phyloP scores from a whole-genome alignment of 1,284 basidiomycete genomes.

The Mrakiaceae sp. region DNA sequence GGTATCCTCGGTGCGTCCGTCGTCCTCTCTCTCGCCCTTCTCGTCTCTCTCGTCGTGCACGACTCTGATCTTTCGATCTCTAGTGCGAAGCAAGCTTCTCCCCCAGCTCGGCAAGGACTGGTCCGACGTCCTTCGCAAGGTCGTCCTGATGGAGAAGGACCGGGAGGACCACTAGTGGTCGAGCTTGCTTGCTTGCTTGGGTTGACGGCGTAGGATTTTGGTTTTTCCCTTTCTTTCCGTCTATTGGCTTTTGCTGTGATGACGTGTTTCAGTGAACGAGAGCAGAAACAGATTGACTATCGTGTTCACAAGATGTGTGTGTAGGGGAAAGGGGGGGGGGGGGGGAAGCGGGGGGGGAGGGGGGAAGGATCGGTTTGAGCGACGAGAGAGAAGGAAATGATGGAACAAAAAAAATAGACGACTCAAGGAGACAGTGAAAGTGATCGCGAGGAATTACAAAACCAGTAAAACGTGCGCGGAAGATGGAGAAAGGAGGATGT shows the following conservation, averaged over 20 bases:
- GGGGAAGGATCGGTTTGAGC: background rate
- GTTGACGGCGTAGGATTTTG: background rate
- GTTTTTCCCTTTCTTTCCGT: background rate
- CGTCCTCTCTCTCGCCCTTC: conserved; percentile 1
- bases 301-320: background rate
- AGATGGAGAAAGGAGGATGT: no score
- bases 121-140: conserved; percentile 55
- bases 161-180: conserved; percentile 22
- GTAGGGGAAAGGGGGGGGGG: background rate
- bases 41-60: conserved; percentile 2
- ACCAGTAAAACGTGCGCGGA: no score
- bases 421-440: no score
- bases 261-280: background rate
- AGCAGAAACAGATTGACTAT: background rate
- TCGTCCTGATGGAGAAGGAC: conserved; percentile 26
- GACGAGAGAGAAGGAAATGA: no score
- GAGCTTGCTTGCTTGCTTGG: conserved; percentile 19
- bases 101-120: conserved; percentile 61
- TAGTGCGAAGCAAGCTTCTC: conserved; percentile 59
- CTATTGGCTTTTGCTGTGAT: no score
- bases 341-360: background rate
- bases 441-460: no score
- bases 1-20: conserved; percentile 9
- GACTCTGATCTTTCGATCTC: background rate
- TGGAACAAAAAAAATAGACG: no score